Conservation (phyloP, 192 early-diverging fungal genomes). For the Podila epicladia region DNA sequence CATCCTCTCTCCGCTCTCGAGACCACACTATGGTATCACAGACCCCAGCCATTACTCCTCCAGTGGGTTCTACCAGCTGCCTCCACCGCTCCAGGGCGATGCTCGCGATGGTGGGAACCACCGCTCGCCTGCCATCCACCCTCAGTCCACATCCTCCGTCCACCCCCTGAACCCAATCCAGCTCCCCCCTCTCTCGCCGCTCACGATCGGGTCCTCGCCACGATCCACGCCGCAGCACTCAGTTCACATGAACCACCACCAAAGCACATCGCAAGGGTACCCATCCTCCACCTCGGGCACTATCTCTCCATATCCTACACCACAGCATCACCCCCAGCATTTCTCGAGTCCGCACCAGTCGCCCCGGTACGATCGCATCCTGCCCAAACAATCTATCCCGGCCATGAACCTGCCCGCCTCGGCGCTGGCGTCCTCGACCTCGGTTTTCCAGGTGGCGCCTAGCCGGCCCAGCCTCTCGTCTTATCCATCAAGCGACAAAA, state of each 20-base stretch:
- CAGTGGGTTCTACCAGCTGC: constrained; percentile 41
- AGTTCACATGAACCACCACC: constrained; percentile 15
- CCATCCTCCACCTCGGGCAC: constrained; percentile 10
- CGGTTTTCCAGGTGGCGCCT: neutral
- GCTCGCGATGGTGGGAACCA: constrained; percentile 20
- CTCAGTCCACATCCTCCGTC: constrained; percentile 18
- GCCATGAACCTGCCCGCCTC: constrained; percentile 46
- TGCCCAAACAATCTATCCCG: constrained; percentile 26
- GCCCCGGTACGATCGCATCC: constrained; percentile 6
- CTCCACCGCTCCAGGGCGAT: constrained; percentile 34
- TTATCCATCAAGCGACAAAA: neutral
- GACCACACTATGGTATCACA: constrained; percentile 39
- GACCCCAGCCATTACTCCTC: constrained; percentile 47
- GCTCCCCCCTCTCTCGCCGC: constrained; percentile 6
- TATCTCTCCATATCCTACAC: constrained; percentile 44
- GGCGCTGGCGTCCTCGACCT: constrained; percentile 22
- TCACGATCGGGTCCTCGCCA: constrained; percentile 24
- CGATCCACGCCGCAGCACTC: constrained; percentile 46
- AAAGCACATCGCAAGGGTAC: constrained; percentile 9
- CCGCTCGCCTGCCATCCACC: constrained; percentile 42
- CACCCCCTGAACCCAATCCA: constrained; percentile 4
- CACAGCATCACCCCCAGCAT: constrained; percentile 40
- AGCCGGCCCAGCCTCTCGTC: neutral
- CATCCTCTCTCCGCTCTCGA: constrained; percentile 27
- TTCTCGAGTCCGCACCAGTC: constrained; percentile 37